Evolutionary conservation across 2,329 filamentous ascomycete species (phyloP), one percentile per base, ranked within the genome.

Genomic region (Arthrobotrys pseudoclavata): DNA sequence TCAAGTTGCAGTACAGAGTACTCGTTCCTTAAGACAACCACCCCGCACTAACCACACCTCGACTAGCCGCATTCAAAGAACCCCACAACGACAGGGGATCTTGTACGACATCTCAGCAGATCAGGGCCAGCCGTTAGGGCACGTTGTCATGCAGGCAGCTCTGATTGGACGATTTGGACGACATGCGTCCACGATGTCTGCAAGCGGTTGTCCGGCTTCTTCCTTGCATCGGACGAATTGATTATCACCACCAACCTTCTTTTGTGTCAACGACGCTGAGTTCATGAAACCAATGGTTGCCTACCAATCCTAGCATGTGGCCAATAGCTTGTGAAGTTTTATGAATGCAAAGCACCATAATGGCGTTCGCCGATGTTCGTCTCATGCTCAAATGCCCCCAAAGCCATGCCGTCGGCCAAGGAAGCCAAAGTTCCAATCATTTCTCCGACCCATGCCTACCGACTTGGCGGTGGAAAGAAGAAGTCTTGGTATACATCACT

Each of bases 111-210:
- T n/a, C 61, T 60, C 66, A 66, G 72, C 15, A 61, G 72, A 67
- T 76, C 66, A 70, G 66, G 72, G 48, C 72, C 72, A 76, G 50
- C 66, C 72, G 72, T 76, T 76, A 24, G 64, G 22, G 64, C 72
- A 76, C 72, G 72, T 76, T 76, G 50, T 26, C 22, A 18, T 31
- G 45, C 29, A 68, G 1, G 0, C 15, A 20, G 4, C 13, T 66
- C 7, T 76, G 66, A 76, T 76, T 76, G 72, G 72, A 12, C 37
- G 20, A 2, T 66, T 62, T 62, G 50, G 31, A 69, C 57, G 57
- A 61, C 66, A 69, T 62, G 26, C 52, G 10, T 42, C 20, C 12
- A 15, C 7, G 29, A 18, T 42, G 37, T 42, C 55, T 60, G n/a
- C 52, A 57, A 57, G 18, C 52, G 3, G 55, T 34, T 45, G 31